Evolutionary conservation across 129 eudicot species (phyloP).

Genomic region (Chrysanthemum seticuspe): DNA sequence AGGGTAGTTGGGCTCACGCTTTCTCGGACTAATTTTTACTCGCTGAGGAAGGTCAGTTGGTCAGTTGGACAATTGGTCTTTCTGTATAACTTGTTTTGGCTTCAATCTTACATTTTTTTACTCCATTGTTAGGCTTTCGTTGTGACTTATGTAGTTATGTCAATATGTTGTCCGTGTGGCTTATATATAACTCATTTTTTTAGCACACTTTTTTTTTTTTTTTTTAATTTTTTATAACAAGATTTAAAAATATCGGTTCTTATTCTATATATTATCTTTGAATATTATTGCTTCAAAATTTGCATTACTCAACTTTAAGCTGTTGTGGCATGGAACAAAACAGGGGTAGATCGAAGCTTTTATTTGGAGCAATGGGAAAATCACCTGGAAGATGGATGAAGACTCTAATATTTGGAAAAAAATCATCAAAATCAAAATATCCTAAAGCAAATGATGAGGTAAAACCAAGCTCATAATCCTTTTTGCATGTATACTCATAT

Average conservation of each 20-base stretch:
- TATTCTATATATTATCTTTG: background rate
- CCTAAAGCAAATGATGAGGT: conserved; percentile 40
- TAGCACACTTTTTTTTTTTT: background rate
- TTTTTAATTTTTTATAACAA: background rate
- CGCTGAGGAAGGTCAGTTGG: too few relatives aligned
- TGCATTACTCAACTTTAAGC: background rate
- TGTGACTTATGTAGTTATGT: background rate
- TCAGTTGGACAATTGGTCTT: too few relatives aligned
- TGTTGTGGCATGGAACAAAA: background rate
- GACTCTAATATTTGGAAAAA: conserved; percentile 47
- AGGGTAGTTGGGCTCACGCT: too few relatives aligned
- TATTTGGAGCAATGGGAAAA: conserved; percentile 46
- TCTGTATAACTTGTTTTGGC: too few relatives aligned
- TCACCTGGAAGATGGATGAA: conserved; percentile 71
- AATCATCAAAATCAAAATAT: conserved; percentile 39
- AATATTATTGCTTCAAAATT: background rate
- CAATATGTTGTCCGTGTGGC: background rate
- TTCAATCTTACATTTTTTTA: background rate
- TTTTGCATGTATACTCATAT: background rate
- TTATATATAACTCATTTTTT: background rate
- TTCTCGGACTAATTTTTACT: too few relatives aligned
- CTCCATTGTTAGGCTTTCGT: background rate
- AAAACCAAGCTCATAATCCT: background rate
- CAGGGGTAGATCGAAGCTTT: background rate
- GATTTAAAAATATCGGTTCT: background rate